phyloP scores from a whole-genome alignment of 345 rosid genomes.

The Melaleuca alternifolia region DNA sequence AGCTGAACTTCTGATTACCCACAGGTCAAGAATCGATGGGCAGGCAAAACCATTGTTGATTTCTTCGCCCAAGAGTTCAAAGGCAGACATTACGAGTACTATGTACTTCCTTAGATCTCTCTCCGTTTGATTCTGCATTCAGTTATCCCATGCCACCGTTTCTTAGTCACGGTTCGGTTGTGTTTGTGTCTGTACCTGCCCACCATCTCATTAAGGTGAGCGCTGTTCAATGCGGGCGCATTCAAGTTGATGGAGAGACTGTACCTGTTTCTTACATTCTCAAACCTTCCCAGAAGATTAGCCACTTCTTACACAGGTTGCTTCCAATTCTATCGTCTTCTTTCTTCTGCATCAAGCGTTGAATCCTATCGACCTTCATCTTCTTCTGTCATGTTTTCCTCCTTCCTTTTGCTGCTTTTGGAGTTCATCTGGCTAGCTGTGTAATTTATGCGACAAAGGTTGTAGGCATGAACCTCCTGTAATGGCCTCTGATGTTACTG shows the following conservation, averaged over 20 bases:
- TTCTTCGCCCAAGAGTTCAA: conserved; percentile 83
- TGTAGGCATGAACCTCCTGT: conserved; percentile 96
- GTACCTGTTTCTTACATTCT: conserved; percentile 71
- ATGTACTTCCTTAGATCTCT: conserved; percentile 25
- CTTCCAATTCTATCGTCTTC: not conserved
- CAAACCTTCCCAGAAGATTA: conserved; percentile 73
- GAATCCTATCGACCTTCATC: not conserved
- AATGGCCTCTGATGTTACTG: conserved; percentile 43
- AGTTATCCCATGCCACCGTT: not conserved
- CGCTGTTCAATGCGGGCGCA: conserved; percentile 80
- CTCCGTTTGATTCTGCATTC: not conserved
- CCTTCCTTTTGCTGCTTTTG: not conserved
- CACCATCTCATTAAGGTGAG: conserved; percentile 26
- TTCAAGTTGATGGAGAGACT: conserved; percentile 71
- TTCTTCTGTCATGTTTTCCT: not conserved
- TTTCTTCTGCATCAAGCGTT: not conserved
- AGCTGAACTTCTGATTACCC: not conserved
- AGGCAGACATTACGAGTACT: conserved; percentile 80
- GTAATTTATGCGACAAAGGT: not conserved
- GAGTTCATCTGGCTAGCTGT: not conserved
- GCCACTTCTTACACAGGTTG: conserved; percentile 82
- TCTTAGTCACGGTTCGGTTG: not conserved
- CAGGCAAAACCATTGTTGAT: conserved; percentile 83
- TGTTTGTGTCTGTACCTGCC: not conserved
- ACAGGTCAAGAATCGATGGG: conserved; percentile 86